Base-by-base conservation (phyloP, 345 rosid genomes). In the Corchorus olitorius region DNA sequence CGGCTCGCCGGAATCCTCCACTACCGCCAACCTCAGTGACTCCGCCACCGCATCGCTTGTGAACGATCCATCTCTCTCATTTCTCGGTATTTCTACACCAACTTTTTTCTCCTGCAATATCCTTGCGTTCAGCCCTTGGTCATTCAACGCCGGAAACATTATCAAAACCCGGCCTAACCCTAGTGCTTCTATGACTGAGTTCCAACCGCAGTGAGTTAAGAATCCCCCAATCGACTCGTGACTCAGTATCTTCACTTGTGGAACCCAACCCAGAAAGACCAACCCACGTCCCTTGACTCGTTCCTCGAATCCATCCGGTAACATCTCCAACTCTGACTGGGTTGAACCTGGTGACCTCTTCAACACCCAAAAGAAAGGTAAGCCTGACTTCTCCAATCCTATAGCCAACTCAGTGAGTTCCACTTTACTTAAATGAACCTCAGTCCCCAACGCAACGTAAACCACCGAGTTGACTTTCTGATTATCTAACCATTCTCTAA, bases 401-500 rank as follows among this genome's bases (percentile, higher is more conserved):
- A 78, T 35, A 59, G 88, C 91, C 17, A 89, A 61, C 77, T 83
- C 80, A 1, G 0, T 19, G 61, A 86, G 48, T 70, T 87, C 88
- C 35, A 79, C 73, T 46, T 14, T 65, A 39, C 60, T 75, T 73
- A 87, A 55, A 12, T 76, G 73, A 33, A 70, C 83, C 68, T 89
- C 93, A 2, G 84, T 86, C 34, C 89, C 93, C 22, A 89, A 22
- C 16, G 87, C 81, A 5, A 89, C 88, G 65, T 86, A 89, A 0
- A 87, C 79, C 1, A 89, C 91, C 1, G 87, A 87, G 43, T 76
- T 70, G 1, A 61, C 20, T 70, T 72, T 64, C 27, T 84, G 87
- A 13, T 82, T 76, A 48, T 79, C 82, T 0, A 89, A 74, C 91
- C 93, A 89, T 58, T 76, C 59, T 43, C 58, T 79, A 37, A 84